These are phyloP conservation scores for Penicillium griseofulvum DNA, from an alignment of 2,329 filamentous ascomycete genomes.

Conservation along the genomic window DNA sequence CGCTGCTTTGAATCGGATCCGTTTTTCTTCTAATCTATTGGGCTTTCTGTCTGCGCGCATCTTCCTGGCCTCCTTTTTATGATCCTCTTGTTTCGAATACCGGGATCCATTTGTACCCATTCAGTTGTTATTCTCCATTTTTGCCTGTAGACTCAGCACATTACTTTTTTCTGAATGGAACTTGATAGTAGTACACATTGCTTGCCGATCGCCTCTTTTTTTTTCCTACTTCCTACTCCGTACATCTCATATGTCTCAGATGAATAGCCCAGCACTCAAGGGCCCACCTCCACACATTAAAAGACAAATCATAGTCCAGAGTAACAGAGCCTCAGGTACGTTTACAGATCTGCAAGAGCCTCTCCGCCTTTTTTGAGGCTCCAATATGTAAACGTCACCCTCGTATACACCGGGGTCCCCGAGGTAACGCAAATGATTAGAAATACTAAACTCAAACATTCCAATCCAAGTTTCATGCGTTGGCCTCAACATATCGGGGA, in stretches of 20 bases:
- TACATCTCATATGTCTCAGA: not conserved
- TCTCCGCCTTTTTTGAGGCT: not conserved
- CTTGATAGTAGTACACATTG: not conserved
- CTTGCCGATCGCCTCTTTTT: not conserved
- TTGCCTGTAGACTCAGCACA: not conserved
- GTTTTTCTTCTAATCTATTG: conserved; percentile 10
- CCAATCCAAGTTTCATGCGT: not conserved
- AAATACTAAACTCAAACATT: not conserved
- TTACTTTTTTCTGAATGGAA: not conserved
- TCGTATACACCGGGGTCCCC: conserved; percentile 3
- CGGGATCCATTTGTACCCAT: not conserved
- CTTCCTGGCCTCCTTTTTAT: not conserved
- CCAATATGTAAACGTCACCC: not conserved
- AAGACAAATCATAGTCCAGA: not conserved
- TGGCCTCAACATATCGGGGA: not conserved
- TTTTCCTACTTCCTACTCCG: too few relatives aligned
- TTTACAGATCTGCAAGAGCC: not conserved
- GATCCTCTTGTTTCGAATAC: not conserved
- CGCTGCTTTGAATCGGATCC: conserved; percentile 6
- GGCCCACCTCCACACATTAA: not conserved
- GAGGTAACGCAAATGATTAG: not conserved
- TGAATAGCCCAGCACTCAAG: not conserved
- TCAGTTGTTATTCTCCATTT: not conserved
- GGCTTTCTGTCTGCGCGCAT: not conserved
- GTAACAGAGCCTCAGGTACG: conserved; percentile 1